A percentile compares a stretch with the other conserved stretches of the same genome.
Conservation (phyloP, 140 eudicot species). For the Ambrosia hybrid region DNA sequence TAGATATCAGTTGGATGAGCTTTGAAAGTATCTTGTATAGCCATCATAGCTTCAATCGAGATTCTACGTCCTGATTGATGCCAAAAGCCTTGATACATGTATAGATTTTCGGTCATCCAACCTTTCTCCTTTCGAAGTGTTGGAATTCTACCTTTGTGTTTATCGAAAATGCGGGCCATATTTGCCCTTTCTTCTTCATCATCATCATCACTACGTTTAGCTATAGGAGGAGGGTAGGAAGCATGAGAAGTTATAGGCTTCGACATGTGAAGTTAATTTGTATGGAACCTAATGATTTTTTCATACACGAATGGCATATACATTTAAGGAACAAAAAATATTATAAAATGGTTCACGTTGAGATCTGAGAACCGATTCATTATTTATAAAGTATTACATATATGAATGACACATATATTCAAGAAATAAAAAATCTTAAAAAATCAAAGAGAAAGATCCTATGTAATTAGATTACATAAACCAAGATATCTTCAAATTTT, state of each 20-base stretch:
- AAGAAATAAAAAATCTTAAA: neutral
- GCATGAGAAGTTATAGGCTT: neutral
- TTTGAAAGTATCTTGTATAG: slow-evolving; percentile 11
- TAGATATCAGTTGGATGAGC: slow-evolving; percentile 21
- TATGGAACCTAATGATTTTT: neutral
- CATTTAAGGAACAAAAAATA: neutral
- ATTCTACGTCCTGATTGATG: neutral
- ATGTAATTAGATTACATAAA: neutral
- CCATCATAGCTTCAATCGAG: slow-evolving; percentile 14
- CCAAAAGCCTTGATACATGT: slow-evolving; percentile 43
- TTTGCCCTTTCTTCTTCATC: neutral
- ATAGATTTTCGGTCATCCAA: neutral
- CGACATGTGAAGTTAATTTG: slow-evolving; percentile 12
- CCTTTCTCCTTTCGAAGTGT: neutral
- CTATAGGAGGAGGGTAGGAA: neutral
- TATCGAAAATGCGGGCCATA: neutral
- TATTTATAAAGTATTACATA: too few species aligned
- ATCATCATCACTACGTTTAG: neutral
- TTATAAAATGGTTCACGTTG: neutral
- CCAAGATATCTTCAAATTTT: neutral
- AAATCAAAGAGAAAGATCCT: neutral
- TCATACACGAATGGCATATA: neutral
- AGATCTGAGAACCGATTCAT: too few species aligned
- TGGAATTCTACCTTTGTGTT: neutral
- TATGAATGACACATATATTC: neutral